phyloP scores from a whole-genome alignment of 2,329 filamentous ascomycete genomes.

The Fusarium continuum region DNA sequence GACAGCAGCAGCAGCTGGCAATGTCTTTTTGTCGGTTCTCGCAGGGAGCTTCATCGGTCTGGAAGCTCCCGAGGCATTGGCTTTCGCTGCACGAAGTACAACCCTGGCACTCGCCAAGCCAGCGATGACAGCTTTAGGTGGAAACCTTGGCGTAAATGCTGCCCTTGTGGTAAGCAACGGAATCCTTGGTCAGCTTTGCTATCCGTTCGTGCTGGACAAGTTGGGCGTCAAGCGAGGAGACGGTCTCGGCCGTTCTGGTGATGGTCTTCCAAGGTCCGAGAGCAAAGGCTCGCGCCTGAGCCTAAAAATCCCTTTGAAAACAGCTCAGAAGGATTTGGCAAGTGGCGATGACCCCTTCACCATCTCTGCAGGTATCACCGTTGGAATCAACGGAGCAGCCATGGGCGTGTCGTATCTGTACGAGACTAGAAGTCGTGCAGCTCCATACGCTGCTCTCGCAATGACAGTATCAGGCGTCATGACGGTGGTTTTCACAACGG shows the following conservation, averaged over 20 bases:
- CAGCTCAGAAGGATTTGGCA: conserved; percentile 17
- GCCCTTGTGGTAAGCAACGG: conserved; percentile 62
- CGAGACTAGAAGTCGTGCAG: conserved; percentile 60
- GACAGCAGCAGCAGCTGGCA: conserved; percentile 50
- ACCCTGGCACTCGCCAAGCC: conserved; percentile 61
- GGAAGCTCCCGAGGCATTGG: conserved; percentile 47
- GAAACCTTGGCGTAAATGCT: conserved; percentile 59
- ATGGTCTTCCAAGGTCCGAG: background rate
- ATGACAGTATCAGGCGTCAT: conserved; percentile 67
- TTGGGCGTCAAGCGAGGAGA: conserved; percentile 39
- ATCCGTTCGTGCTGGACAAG: conserved; percentile 48
- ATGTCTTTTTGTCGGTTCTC: conserved; percentile 55
- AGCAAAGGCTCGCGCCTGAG: background rate
- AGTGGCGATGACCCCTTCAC: conserved; percentile 48
- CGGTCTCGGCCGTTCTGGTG: background rate
- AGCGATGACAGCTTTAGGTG: conserved; percentile 55
- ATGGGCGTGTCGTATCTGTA: conserved; percentile 69
- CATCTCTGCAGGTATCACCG: conserved; percentile 61
- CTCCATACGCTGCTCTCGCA: conserved; percentile 64
- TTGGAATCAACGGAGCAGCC: conserved; percentile 67
- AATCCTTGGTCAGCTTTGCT: conserved; percentile 55
- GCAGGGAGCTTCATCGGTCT: conserved; percentile 51
- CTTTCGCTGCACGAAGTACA: conserved; percentile 61
- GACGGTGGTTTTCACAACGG: conserved; percentile 63
- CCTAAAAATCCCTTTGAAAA: conserved; percentile 1